Percentiles rank a stretch among this genome's conserved stretches.
Conservation (phyloP, 352 stramenopile genomes). For the Phytopythium boreale region DNA sequence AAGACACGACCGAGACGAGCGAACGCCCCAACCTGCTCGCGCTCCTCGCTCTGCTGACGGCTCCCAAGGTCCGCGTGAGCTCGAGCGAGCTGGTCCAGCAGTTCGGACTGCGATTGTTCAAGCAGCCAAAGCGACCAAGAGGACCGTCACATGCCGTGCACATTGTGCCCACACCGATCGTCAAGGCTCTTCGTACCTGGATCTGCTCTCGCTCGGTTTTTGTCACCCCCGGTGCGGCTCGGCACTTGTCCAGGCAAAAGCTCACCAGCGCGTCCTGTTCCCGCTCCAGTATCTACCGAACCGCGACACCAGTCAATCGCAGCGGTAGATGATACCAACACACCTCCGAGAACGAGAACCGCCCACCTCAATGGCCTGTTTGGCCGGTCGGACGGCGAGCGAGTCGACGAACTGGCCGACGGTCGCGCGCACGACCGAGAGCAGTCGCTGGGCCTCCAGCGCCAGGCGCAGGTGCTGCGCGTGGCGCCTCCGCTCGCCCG, state of each 20-base stretch:
- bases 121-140: background rate
- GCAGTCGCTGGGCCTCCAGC: conserved; percentile 25
- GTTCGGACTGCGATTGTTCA: background rate
- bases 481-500: conserved; percentile 3
- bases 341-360: background rate
- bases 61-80: background rate
- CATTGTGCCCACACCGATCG: background rate
- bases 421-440: conserved; percentile 21
- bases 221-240: background rate
- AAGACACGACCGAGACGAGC: background rate
- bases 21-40: background rate
- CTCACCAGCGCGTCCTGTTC: background rate
- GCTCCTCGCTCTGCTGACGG: background rate
- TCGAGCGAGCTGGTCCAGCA: background rate
- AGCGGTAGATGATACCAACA: no score
- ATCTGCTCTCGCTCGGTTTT: background rate
- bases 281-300: background rate
- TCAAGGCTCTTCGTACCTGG: background rate
- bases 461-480: conserved; percentile 19
- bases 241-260: conserved; percentile 7
- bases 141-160: background rate
- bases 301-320: no score
- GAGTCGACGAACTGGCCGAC: conserved; percentile 44
- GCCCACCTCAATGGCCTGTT: conserved; percentile 26
- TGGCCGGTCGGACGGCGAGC: conserved; percentile 27